These are phyloP conservation scores for Termitomyces eurrhizus DNA, from an alignment of 768 basidiomycete genomes.

Conservation along the genomic window DNA sequence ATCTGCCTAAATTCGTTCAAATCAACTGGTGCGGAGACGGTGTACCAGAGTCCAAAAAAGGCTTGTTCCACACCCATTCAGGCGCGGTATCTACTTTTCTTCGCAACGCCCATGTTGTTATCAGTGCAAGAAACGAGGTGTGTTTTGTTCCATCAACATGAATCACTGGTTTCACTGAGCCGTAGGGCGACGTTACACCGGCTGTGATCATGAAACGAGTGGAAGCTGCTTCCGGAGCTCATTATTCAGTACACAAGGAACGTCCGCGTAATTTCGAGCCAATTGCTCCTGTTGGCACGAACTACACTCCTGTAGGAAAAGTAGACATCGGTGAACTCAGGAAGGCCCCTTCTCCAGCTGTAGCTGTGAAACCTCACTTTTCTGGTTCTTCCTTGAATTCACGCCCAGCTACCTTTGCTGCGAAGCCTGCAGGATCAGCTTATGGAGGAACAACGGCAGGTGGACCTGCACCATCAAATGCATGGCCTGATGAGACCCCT, in stretches of 20 bases:
- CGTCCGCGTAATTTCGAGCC: conserved; percentile 68
- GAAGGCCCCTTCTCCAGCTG: conserved; percentile 34
- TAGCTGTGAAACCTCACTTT: conserved; percentile 32
- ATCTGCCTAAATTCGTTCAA: conserved; percentile 88
- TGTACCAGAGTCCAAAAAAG: conserved; percentile 89
- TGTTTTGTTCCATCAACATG: conserved; percentile 16
- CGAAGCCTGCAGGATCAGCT: conserved; percentile 36
- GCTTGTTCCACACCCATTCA: conserved; percentile 87
- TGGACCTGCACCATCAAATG: conserved; percentile 46
- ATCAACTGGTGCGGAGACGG: conserved; percentile 98
- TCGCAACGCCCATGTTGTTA: conserved; percentile 79
- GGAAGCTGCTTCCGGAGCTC: conserved; percentile 87
- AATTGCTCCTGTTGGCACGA: conserved; percentile 78
- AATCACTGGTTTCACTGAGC: not conserved
- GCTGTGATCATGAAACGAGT: conserved; percentile 79
- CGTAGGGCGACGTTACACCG: conserved; percentile 71
- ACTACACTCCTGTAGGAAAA: conserved; percentile 71
- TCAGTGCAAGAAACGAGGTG: conserved; percentile 86
- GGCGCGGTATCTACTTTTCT: conserved; percentile 76
- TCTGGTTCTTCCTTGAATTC: conserved; percentile 40
- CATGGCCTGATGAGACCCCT: conserved; percentile 55
- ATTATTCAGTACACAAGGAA: conserved; percentile 83
- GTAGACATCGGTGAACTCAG: conserved; percentile 64
- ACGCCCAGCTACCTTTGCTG: conserved; percentile 44
- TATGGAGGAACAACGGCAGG: conserved; percentile 36